Conservation (phyloP, 371 early-diverging fungal species). For the Cokeromyces recurvatus region DNA sequence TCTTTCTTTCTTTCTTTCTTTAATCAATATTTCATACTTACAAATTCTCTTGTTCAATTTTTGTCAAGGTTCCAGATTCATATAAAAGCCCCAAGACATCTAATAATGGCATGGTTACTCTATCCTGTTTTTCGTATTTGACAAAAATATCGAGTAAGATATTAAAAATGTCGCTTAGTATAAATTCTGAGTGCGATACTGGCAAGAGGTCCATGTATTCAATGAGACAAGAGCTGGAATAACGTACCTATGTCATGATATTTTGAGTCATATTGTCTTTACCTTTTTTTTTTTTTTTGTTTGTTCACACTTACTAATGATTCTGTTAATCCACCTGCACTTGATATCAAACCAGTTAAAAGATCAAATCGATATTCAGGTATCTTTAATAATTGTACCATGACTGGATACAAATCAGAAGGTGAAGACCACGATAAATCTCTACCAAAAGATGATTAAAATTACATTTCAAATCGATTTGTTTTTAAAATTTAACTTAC, state of each 20-base stretch:
- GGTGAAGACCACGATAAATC: conserved; percentile 64
- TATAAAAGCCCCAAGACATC: conserved; percentile 66
- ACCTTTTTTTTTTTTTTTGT: background rate
- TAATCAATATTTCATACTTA: no score
- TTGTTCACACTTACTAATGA: conserved; percentile 65
- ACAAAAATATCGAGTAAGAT: conserved; percentile 41
- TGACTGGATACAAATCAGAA: conserved; percentile 58
- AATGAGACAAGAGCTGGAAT: conserved; percentile 59
- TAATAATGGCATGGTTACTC: conserved; percentile 62
- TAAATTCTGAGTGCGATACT: no score
- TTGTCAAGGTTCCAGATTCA: conserved; percentile 46
- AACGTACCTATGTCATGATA: conserved; percentile 50
- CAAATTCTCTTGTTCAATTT: conserved; percentile 32
- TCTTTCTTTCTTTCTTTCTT: no score
- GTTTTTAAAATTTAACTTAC: conserved; percentile 15
- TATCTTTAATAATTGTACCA: conserved; percentile 53
- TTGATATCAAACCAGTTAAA: conserved; percentile 65
- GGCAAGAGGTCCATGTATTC: conserved; percentile 55
- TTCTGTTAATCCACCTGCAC: conserved; percentile 80
- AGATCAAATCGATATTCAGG: conserved; percentile 57
- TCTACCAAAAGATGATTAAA: no score
- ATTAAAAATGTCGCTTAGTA: conserved; percentile 27
- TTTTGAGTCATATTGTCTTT: no score
- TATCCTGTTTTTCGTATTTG: conserved; percentile 50
- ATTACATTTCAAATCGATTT: no score